Percentiles rank a stretch among this genome's conserved stretches.
phyloP scores from a whole-genome alignment of 2,329 filamentous ascomycete species.

The Trichoderma asperellum region DNA sequence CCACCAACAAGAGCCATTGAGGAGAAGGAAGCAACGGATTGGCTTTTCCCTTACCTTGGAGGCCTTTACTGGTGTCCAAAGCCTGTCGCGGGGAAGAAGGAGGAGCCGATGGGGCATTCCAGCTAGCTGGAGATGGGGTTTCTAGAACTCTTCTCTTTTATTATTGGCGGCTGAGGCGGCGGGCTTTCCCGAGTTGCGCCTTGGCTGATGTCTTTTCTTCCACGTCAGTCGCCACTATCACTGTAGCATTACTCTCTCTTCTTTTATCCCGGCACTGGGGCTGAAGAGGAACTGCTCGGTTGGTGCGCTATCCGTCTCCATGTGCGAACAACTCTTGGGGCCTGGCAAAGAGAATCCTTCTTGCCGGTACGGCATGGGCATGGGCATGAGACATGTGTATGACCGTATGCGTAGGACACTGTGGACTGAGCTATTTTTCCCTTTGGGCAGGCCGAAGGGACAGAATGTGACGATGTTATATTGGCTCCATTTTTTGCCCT shows the following conservation, averaged over 20 bases:
- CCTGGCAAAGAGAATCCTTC: constrained; percentile 19
- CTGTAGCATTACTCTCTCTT: background rate
- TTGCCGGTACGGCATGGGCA: constrained; percentile 11
- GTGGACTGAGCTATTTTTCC: constrained; percentile 22
- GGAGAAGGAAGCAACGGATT: background rate
- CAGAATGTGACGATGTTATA: constrained; percentile 23
- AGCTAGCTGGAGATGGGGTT: constrained; percentile 13
- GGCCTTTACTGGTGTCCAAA: constrained; percentile 11
- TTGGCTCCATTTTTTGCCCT: constrained; percentile 17
- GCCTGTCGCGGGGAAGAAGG: constrained; percentile 21
- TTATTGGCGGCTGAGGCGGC: constrained; percentile 12
- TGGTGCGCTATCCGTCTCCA: constrained; percentile 19
- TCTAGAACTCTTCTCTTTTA: constrained; percentile 26
- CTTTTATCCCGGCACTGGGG: background rate
- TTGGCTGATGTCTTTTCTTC: background rate
- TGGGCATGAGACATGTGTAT: constrained; percentile 18
- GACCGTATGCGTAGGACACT: constrained; percentile 6
- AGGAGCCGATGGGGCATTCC: constrained; percentile 14
- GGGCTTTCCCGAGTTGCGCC: constrained; percentile 17
- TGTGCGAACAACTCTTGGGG: background rate
- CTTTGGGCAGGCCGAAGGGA: constrained; percentile 22
- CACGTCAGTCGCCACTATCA: constrained; percentile 1
- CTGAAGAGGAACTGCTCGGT: background rate
- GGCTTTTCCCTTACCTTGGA: background rate
- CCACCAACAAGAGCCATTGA: constrained; percentile 13